phyloP scores from a whole-genome alignment of 768 basidiomycete species.

The Asterophora lycoperdoides region DNA sequence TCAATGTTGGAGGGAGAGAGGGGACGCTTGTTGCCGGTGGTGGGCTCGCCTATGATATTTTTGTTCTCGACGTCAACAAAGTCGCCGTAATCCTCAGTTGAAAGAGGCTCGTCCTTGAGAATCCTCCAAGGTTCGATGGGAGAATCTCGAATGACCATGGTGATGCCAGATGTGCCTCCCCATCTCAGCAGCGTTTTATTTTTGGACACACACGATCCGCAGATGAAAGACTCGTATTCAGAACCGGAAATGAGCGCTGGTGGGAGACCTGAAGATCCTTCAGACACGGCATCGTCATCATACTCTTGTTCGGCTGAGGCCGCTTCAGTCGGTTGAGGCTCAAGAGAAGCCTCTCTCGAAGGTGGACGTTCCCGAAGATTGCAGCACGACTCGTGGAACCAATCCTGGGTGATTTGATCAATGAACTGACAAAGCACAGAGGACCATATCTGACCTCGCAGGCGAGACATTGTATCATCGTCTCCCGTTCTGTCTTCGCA shows the following conservation, averaged over 20 bases:
- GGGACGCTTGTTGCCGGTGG: slow-evolving; percentile 47
- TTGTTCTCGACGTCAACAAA: slow-evolving; percentile 25
- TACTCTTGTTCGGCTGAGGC: slow-evolving; percentile 20
- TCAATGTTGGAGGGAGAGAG: slow-evolving; percentile 35
- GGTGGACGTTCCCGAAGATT: slow-evolving; percentile 67
- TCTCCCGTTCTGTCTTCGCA: slow-evolving; percentile 67
- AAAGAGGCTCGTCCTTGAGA: slow-evolving; percentile 30
- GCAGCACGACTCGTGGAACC: slow-evolving; percentile 90
- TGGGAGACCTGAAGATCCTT: slow-evolving; percentile 61
- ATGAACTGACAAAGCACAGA: slow-evolving; percentile 3
- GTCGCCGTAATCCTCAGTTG: slow-evolving; percentile 17
- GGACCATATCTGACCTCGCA: slow-evolving; percentile 62
- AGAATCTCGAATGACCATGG: slow-evolving; percentile 59
- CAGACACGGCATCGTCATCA: slow-evolving; percentile 52
- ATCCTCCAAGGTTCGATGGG: slow-evolving; percentile 48
- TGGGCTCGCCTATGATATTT: slow-evolving; percentile 13
- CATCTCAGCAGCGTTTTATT: slow-evolving; percentile 51
- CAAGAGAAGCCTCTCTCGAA: slow-evolving; percentile 40
- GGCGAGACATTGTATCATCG: slow-evolving; percentile 84
- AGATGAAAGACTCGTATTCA: slow-evolving; percentile 76
- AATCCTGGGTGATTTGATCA: slow-evolving; percentile 52
- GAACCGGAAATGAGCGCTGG: slow-evolving; percentile 60
- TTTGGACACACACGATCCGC: slow-evolving; percentile 59
- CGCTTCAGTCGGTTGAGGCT: slow-evolving; percentile 16
- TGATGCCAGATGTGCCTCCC: slow-evolving; percentile 65